Evolutionary conservation across 495 filamentous ascomycete species (phyloP).

Genomic region (Tuber calosporum): DNA sequence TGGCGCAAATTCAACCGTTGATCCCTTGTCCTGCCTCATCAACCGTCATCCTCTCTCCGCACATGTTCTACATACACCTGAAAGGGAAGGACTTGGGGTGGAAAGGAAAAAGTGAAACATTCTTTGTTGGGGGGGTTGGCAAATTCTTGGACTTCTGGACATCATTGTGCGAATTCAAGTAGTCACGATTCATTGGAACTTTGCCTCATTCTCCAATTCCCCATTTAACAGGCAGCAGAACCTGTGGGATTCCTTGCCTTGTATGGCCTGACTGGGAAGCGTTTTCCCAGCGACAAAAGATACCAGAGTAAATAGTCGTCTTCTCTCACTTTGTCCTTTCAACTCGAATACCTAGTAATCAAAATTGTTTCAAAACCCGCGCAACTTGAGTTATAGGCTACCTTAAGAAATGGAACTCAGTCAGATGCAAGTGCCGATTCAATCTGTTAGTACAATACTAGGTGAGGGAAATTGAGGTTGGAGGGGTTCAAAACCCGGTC

Average conservation of each 20-base stretch:
- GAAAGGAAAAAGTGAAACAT: background rate
- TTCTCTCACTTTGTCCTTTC: background rate
- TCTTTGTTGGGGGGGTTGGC: background rate
- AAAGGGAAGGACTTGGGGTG: background rate
- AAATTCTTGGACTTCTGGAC: background rate
- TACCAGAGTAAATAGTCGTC: background rate
- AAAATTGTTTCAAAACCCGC: background rate
- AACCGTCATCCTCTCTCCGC: too few relatives aligned
- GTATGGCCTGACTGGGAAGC: background rate
- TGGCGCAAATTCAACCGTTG: too few relatives aligned
- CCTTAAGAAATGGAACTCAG: background rate
- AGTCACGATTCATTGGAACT: background rate
- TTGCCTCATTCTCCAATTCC: background rate
- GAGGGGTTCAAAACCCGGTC: background rate
- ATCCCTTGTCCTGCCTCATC: too few relatives aligned
- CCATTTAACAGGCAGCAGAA: background rate
- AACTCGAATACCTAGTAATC: background rate
- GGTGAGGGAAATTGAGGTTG: background rate
- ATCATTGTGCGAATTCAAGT: background rate
- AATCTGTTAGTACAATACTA: background rate
- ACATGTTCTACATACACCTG: background rate
- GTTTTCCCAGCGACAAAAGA: background rate
- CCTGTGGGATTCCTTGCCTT: background rate
- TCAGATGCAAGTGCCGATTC: background rate
- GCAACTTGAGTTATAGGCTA: background rate